phyloP scores from a whole-genome alignment of 1,139 yeast genomes.

The Taphrina communis region DNA sequence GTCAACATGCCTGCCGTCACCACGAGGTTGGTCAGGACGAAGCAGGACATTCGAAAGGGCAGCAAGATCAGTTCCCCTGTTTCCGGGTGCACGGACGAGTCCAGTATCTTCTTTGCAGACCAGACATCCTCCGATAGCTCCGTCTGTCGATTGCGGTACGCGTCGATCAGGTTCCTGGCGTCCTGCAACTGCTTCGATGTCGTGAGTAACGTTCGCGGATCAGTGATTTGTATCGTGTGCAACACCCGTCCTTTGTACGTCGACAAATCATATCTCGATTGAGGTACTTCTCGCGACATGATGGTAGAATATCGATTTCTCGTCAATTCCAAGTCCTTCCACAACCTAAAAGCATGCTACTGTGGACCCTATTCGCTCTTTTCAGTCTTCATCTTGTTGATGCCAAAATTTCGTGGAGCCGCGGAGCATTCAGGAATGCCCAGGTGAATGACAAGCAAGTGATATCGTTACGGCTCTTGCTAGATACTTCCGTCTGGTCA shows the following conservation, averaged over 20 bases:
- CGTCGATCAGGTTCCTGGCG: constrained; percentile 71
- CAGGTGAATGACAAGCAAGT: no score
- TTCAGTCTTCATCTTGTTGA: no score
- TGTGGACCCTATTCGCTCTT: no score
- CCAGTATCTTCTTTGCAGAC: constrained; percentile 72
- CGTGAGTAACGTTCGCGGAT: constrained; percentile 70
- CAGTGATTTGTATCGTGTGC: constrained; percentile 43
- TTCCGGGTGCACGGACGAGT: constrained; percentile 52
- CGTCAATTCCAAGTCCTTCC: neutral
- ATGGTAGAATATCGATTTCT: neutral
- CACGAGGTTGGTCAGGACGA: constrained; percentile 88
- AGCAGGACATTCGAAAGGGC: constrained; percentile 96
- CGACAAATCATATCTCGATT: constrained; percentile 66
- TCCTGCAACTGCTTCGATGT: constrained; percentile 65
- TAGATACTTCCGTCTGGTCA: no score
- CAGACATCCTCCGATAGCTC: constrained; percentile 72
- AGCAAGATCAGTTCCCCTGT: constrained; percentile 89
- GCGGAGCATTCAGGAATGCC: no score
- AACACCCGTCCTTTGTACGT: constrained; percentile 92
- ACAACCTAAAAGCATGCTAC: no score
- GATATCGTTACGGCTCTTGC: no score
- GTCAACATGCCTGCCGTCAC: constrained; percentile 98
- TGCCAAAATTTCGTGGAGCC: no score
- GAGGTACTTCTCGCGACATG: constrained; percentile 21
- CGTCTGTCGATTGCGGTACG: constrained; percentile 71